Conservation (phyloP, 2,329 filamentous ascomycete genomes). For the Microsporum ferrugineum region DNA sequence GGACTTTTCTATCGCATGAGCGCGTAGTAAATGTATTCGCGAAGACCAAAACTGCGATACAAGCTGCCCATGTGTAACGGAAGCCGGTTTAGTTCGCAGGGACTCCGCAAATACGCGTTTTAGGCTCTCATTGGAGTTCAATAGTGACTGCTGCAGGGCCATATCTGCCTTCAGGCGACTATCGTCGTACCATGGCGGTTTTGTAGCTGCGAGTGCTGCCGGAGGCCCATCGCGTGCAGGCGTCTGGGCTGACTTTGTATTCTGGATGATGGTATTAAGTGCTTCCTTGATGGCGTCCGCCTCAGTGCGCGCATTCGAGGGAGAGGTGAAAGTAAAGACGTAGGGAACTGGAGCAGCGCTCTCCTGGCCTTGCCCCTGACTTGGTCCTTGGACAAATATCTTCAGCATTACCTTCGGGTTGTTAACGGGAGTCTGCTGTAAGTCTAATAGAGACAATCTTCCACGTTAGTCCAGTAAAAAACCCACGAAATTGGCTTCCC, state of each 20-base stretch:
- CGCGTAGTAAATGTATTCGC: constrained; percentile 69
- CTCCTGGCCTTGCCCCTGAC: constrained; percentile 37
- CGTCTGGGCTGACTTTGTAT: constrained; percentile 41
- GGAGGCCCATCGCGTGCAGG: constrained; percentile 41
- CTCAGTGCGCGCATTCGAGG: constrained; percentile 62
- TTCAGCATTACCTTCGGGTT: constrained; percentile 87
- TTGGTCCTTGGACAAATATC: constrained; percentile 62
- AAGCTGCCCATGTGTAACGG: constrained; percentile 68
- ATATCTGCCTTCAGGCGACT: constrained; percentile 63
- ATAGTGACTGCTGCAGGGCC: constrained; percentile 73
- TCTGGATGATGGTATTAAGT: constrained; percentile 65
- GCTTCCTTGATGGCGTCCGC: constrained; percentile 75
- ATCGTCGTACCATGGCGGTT: constrained; percentile 68
- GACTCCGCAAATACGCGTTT: constrained; percentile 81
- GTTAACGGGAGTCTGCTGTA: constrained; percentile 88
- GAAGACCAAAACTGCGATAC: constrained; percentile 92
- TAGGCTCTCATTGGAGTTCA: constrained; percentile 65
- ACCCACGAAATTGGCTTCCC: neutral
- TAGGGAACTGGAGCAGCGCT: constrained; percentile 49
- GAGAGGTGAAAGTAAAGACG: constrained; percentile 80
- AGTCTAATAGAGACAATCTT: constrained; percentile 43
- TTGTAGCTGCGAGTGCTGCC: constrained; percentile 64
- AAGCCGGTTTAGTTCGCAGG: constrained; percentile 68
- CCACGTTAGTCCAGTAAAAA: neutral
- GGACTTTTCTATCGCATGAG: constrained; percentile 76